Conservation (phyloP, 371 early-diverging fungal genomes). For the Mucor saturninus region DNA sequence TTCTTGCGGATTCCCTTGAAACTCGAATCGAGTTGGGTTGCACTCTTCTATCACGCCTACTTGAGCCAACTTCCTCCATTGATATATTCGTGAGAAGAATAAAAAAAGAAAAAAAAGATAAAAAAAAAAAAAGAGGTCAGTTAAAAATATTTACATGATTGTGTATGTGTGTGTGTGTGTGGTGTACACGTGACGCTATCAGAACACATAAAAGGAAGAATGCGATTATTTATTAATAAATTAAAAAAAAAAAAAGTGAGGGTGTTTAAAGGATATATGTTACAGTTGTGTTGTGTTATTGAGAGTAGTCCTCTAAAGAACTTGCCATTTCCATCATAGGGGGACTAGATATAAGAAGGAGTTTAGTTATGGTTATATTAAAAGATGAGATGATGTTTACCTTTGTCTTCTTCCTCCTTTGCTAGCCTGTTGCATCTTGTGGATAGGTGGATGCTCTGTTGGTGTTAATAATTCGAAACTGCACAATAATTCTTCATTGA, state of each 20-base stretch:
- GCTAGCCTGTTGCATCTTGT: constrained; percentile 41
- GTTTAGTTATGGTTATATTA: not conserved
- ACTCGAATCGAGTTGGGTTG: not conserved
- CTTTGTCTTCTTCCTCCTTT: constrained; percentile 64
- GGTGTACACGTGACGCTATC: not conserved
- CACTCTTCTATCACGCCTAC: constrained; percentile 1
- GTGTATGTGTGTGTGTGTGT: not conserved
- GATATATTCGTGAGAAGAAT: not conserved
- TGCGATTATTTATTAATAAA: constrained; percentile 91
- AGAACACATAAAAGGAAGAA: constrained; percentile 78
- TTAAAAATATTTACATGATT: not conserved
- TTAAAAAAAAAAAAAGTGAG: constrained; percentile 64
- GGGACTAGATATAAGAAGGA: constrained; percentile 4
- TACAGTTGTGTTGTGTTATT: not conserved
- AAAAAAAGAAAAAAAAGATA: not conserved
- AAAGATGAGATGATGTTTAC: not conserved
- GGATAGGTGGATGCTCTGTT: constrained; percentile 62
- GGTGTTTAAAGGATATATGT: constrained; percentile 1
- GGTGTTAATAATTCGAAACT: constrained; percentile 68
- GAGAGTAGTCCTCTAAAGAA: constrained; percentile 14
- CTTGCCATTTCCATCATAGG: constrained; percentile 13
- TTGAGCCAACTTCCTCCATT: constrained; percentile 4
- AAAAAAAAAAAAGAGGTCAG: constrained; percentile 21
- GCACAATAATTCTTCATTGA: constrained; percentile 90
- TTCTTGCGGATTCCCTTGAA: not conserved